phyloP scores from a whole-genome alignment of 1,284 basidiomycete genomes.

The Hemileia vastatrix region DNA sequence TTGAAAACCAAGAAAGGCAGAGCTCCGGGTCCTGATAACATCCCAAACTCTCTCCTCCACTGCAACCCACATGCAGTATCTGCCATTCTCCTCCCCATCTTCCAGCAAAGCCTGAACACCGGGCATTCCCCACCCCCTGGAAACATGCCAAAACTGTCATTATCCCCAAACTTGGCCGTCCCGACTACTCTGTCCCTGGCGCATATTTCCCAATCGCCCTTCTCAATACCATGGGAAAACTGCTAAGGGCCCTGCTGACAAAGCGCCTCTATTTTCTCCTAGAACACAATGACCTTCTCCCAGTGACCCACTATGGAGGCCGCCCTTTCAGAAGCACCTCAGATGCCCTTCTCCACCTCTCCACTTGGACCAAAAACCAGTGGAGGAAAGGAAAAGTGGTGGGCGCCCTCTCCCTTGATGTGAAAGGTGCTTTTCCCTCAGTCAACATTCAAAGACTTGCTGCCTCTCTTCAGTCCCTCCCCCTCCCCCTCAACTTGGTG shows the following conservation, averaged over 20 bases:
- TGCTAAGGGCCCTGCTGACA: too few species aligned
- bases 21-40: too few species aligned
- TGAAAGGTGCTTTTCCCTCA: constrained; percentile 8
- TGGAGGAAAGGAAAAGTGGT: neutral
- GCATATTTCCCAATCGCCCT: constrained; percentile 1
- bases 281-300: too few species aligned
- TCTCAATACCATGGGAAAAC: neutral
- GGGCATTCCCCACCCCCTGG: constrained; percentile 2
- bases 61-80: too few species aligned
- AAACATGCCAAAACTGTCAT: neutral
- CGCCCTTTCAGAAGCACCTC: too few species aligned
- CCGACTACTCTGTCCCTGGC: neutral
- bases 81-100: too few species aligned
- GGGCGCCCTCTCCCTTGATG: neutral
- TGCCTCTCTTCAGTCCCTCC: neutral
- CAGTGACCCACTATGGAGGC: too few species aligned
- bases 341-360: neutral
- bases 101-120: too few species aligned
- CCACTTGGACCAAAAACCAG: neutral
- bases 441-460: neutral
- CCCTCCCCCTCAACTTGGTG: neutral
- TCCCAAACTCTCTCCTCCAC: too few species aligned
- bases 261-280: too few species aligned
- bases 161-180: neutral
- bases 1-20: too few species aligned